phyloP scores from a whole-genome alignment of 148 eudicot genomes.

The Arbutus unedo region DNA sequence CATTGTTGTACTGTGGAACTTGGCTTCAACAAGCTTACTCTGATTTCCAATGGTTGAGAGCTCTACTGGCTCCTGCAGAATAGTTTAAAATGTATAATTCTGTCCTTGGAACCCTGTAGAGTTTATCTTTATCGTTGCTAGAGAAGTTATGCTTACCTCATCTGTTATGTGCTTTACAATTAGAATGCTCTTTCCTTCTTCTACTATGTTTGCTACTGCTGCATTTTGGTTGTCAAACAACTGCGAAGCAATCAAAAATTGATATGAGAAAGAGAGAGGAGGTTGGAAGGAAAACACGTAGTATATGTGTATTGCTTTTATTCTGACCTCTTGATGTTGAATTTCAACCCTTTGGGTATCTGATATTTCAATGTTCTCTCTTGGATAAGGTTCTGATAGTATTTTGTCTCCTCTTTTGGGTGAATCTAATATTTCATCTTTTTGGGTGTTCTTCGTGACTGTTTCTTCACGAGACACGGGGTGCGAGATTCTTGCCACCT shows the following conservation, averaged over 20 bases:
- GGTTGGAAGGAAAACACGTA: not conserved
- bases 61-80: not conserved
- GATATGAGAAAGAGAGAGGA: not conserved
- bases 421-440: not conserved
- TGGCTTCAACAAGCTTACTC: not conserved
- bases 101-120: not conserved
- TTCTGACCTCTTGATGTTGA: slow-evolving; percentile 9
- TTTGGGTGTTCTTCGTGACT: slow-evolving; percentile 7
- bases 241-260: slow-evolving; percentile 16
- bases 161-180: not conserved
- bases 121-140: not conserved
- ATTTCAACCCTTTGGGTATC: not conserved
- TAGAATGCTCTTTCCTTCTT: slow-evolving; percentile 3
- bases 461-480: not conserved
- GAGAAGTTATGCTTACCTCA: not conserved
- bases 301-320: not conserved
- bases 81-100: not conserved
- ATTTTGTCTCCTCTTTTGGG: not conserved
- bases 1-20: not conserved
- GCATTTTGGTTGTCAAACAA: slow-evolving; percentile 14
- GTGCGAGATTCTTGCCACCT: not conserved
- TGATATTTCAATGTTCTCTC: not conserved
- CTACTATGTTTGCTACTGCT: not conserved
- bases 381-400: not conserved
- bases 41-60: not conserved